Percentiles rank a stretch among this genome's conserved stretches.
These are phyloP conservation scores for Fragaria vesca DNA, from an alignment of 306 rosid genomes.

Conservation along the genomic window DNA sequence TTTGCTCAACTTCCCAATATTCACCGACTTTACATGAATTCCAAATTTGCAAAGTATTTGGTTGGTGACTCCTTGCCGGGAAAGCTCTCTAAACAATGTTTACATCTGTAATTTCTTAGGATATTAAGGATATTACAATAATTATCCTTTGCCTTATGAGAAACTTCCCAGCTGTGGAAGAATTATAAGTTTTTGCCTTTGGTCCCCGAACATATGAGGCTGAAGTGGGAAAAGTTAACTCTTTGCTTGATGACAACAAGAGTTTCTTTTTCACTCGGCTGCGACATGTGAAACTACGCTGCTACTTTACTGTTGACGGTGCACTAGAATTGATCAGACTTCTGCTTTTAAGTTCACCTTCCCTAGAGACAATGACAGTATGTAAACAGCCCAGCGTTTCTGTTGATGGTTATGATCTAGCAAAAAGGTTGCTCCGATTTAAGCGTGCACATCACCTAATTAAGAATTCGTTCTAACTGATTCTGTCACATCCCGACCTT, in stretches of 20 bases:
- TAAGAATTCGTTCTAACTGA: constrained; percentile 44
- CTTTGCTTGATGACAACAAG: constrained; percentile 30
- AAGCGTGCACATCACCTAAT: constrained; percentile 38
- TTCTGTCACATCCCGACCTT: too few relatives aligned
- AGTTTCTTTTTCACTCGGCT: constrained; percentile 31
- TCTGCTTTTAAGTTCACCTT: constrained; percentile 1
- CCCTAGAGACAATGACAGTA: constrained; percentile 49
- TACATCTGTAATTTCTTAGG: background rate
- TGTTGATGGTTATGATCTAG: constrained; percentile 9
- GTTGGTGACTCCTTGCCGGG: background rate
- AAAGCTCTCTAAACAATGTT: too few relatives aligned
- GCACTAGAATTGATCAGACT: constrained; percentile 23
- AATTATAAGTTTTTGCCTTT: too few relatives aligned
- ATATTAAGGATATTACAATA: too few relatives aligned
- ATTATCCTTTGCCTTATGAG: too few relatives aligned
- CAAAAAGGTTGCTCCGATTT: constrained; percentile 43
- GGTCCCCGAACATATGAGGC: background rate
- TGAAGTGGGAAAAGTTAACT: background rate
- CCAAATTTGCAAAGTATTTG: constrained; percentile 32
- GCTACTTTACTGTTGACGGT: constrained; percentile 32
- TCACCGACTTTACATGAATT: constrained; percentile 30
- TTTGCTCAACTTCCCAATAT: constrained; percentile 21
- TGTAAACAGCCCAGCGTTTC: too few relatives aligned
- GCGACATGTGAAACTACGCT: constrained; percentile 40
- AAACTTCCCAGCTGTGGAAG: too few relatives aligned